Conservation (phyloP, 73 alveolate genomes). For the Uronychia setigera region DNA sequence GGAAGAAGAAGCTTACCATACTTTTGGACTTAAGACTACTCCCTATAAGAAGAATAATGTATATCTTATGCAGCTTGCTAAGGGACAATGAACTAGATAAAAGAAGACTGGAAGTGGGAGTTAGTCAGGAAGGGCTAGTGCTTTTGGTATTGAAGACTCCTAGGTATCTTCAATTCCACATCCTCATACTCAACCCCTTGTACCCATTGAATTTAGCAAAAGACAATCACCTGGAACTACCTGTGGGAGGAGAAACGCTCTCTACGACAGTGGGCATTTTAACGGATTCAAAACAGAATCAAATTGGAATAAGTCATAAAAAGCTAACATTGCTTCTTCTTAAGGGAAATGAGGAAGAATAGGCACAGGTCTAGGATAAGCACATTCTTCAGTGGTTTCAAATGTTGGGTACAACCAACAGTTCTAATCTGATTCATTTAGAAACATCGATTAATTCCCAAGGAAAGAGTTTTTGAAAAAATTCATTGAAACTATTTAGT, state of each 20-base stretch:
- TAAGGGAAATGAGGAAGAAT: too few species aligned
- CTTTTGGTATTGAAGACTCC: not conserved
- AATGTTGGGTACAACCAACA: too few species aligned
- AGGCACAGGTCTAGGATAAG: too few species aligned
- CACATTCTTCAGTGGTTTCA: too few species aligned
- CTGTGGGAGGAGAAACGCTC: too few species aligned
- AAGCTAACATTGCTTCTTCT: too few species aligned
- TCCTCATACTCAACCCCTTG: not conserved
- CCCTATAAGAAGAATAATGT: not conserved
- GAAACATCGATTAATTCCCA: not conserved
- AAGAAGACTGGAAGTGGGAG: not conserved
- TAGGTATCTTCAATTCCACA: not conserved
- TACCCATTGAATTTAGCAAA: not conserved
- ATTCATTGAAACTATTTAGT: too few species aligned
- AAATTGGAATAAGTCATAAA: too few species aligned
- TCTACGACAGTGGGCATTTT: too few species aligned
- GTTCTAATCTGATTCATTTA: too few species aligned
- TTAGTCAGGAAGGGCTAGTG: not conserved
- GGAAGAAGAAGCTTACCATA: not conserved
- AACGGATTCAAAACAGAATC: too few species aligned
- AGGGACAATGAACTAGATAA: not conserved
- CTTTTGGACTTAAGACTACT: not conserved
- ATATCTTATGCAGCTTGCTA: not conserved
- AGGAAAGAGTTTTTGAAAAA: not conserved
- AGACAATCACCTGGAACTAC: too few species aligned